phyloP scores from a whole-genome alignment of 1,139 yeast species.

The Saccharomyces hybrid region DNA sequence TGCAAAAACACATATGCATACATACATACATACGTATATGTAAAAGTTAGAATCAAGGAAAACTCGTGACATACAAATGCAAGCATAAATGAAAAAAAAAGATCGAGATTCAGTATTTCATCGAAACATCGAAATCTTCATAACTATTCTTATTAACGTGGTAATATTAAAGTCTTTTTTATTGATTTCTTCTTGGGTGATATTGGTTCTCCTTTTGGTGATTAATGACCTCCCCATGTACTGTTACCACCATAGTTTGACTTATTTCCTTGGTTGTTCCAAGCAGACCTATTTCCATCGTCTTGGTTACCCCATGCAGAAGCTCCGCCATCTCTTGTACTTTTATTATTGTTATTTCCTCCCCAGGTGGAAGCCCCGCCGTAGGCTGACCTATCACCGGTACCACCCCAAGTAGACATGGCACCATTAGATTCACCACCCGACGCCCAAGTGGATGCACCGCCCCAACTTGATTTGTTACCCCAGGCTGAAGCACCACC shows the following conservation, averaged over 20 bases:
- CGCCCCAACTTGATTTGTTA: constrained; percentile 31
- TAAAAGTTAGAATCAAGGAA: background rate
- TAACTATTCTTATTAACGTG: constrained; percentile 1
- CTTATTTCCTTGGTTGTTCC: constrained; percentile 35
- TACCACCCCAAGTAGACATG: constrained; percentile 30
- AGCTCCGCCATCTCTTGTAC: constrained; percentile 19
- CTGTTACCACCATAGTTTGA: constrained; percentile 25
- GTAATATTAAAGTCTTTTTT: background rate
- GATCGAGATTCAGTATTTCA: background rate
- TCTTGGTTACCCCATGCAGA: constrained; percentile 28
- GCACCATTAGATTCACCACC: constrained; percentile 29
- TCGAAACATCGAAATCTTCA: background rate
- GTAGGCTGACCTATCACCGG: constrained; percentile 25
- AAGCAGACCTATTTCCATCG: constrained; percentile 36
- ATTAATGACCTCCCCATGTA: constrained; percentile 25
- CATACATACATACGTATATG: background rate
- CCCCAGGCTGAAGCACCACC: constrained; percentile 43
- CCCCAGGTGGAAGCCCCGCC: constrained; percentile 34
- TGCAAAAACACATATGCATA: background rate
- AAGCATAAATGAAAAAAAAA: background rate
- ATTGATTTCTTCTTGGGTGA: background rate
- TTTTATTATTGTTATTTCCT: constrained; percentile 11
- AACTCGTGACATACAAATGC: background rate
- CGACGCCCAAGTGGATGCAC: constrained; percentile 33
- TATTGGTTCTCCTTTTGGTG: background rate